Evolutionary conservation across 1,284 basidiomycete genomes (phyloP), one percentile per base, ranked within the genome.

Genomic region (Flammula alnicola): DNA sequence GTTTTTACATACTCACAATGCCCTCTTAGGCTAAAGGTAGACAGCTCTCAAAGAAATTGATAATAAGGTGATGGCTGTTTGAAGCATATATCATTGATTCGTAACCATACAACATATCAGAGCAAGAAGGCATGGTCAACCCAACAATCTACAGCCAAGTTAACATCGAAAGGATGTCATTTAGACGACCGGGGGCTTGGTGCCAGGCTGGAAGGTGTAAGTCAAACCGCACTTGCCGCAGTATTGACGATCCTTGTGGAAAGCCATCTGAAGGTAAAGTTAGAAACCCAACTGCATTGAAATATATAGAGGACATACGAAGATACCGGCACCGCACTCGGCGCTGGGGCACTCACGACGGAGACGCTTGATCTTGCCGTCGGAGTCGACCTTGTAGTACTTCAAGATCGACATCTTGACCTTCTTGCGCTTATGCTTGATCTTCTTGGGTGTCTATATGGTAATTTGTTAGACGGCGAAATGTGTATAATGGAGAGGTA

Each of bases 351-450:
- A 98, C 76, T 98, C 96, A 65, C 96, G 91, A 68, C 96, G 87
- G 57, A 99, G 88, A 71, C 96, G 94, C 85, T 98, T 96, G 83
- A 99, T 95, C 81, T 97, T 97, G 74, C 96, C 97, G 68, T 98
- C 95, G 51, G 93, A 94, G 77, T 98, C 95, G 67, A 99, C 95
- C 80, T 95, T 97, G 83, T 98, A 98, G 84, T 97, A 98, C 79
- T 98, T 98, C 73, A 99, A 82, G 79, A 98, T 95, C 67, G 94
- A 80, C 95, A 97, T 94, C 80, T 96, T 99, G 82, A 98, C 94
- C 84, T 98, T 97, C 84, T 96, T 96, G 75, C 91, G 89, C 88
- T 98, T 98, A 84, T 98, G 95, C 88, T 98, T 98, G 84, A 98
- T 87, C 84, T 98, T 98, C 88, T 99, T 99, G 76, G 96, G 96